Conservation (phyloP, 129 eudicot species). For the Artemisia argyi region DNA sequence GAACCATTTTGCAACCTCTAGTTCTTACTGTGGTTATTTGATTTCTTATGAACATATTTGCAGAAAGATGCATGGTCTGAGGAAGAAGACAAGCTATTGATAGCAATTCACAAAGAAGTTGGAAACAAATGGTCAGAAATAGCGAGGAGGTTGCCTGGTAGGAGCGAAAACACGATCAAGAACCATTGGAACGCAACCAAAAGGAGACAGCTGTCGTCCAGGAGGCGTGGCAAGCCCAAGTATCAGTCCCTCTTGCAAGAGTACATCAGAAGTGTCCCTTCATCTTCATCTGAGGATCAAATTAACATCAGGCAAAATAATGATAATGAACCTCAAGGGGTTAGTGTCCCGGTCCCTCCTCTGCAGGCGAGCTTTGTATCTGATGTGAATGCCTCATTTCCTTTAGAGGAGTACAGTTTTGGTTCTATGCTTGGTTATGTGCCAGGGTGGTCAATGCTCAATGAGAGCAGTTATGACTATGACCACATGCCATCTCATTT, state of each 20-base stretch:
- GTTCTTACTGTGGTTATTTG: background rate
- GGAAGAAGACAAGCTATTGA: conserved; percentile 55
- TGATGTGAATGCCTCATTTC: conserved; percentile 18
- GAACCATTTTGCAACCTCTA: background rate
- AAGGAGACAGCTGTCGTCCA: conserved; percentile 34
- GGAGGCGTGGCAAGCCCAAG: conserved; percentile 23
- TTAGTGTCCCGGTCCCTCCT: background rate
- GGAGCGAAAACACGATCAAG: conserved; percentile 63
- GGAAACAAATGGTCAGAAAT: conserved; percentile 77
- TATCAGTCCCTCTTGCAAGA: conserved; percentile 41
- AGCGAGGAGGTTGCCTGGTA: conserved; percentile 55
- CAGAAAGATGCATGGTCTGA: conserved; percentile 69
- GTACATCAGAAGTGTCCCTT: conserved; percentile 39
- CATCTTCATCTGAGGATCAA: conserved; percentile 32
- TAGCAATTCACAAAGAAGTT: conserved; percentile 48
- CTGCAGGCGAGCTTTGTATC: conserved; percentile 18
- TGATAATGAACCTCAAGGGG: conserved; percentile 12
- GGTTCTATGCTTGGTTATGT: conserved; percentile 22
- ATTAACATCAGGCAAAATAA: conserved; percentile 14
- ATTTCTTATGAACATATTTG: conserved; percentile 1
- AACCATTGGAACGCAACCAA: conserved; percentile 61
- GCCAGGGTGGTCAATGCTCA: conserved; percentile 24
- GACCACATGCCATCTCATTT: conserved; percentile 28
- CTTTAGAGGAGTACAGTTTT: conserved; percentile 26
- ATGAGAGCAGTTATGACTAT: conserved; percentile 26